Evolutionary conservation across 495 filamentous ascomycete genomes (phyloP), one percentile per base, ranked within the genome.

Genomic region (Neurospora sp.): DNA sequence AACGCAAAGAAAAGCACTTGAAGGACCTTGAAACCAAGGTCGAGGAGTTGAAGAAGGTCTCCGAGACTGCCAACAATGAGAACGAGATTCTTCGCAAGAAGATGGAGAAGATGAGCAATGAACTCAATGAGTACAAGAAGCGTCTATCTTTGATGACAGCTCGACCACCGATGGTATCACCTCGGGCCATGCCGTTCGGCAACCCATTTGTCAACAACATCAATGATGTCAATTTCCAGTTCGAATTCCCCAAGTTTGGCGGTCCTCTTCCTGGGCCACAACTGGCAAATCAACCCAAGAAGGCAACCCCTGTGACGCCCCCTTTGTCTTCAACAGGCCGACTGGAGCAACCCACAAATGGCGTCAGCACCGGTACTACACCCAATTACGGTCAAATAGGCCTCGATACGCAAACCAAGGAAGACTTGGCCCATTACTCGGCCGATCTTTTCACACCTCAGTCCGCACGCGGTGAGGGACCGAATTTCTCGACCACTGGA

Each of bases 1-100:
- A 99, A 80, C 92, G 96, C 68, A 99, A 99, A 83, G 96, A 99
- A 83, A 97, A 93, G 82, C 96, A 99, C 77, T 79, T 99, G 59
- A 97, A 95, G 79, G 96, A 99, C 77, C 85, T 99, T 37, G 96
- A 99, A 81, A 93, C 90, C 69, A 98, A 98, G 80, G 96, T 98
- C 27, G 87, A 92, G 22, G 94, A 97, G 76, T 84, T 99, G n/a
- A 91, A 96, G 79, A 94, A 94, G 82, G 86, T 88, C 3, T 96
- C 95, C 1, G 90, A 97, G 74, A 84, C 88, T 37, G 86, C 94
- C 42, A 96, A 90, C 78, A 89, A 94, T 74, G 94, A 98, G 82
- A 98, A 98, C 76, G 89, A 88, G 69, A 82, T 93, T 68, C 87
- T 98, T 18, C 91, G 92, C 61, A 90, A 92, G 39, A 91, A 97